phyloP scores from a whole-genome alignment of 192 early-diverging fungal species.

The Coemansia sp. region DNA sequence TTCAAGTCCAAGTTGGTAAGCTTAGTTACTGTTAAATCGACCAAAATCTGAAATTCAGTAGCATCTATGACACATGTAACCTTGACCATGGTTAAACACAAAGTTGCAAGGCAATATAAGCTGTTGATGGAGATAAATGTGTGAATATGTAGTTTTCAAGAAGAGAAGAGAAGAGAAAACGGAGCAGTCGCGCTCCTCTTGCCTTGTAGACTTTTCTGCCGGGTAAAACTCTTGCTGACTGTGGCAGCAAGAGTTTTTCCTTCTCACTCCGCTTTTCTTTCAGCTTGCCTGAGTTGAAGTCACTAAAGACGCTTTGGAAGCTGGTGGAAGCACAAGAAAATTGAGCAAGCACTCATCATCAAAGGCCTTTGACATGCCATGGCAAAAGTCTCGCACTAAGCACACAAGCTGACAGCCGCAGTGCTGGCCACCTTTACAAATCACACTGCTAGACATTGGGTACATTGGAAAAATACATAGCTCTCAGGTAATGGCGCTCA shows the following conservation, averaged over 20 bases:
- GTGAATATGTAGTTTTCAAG: too few relatives aligned
- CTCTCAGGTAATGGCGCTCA: not conserved
- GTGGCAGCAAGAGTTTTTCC: not conserved
- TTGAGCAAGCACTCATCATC: not conserved
- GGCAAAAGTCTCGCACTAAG: not conserved
- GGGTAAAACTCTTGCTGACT: not conserved
- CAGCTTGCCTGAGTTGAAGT: not conserved
- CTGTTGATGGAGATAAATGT: too few relatives aligned
- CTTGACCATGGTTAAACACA: too few relatives aligned
- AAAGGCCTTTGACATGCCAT: not conserved
- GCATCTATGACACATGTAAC: too few relatives aligned
- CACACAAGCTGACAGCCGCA: not conserved
- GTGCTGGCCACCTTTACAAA: not conserved
- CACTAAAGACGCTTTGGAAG: not conserved
- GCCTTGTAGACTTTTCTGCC: not conserved
- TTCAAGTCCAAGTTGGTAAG: too few relatives aligned
- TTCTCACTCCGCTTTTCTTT: not conserved
- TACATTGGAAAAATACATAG: not conserved
- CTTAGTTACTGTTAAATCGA: too few relatives aligned
- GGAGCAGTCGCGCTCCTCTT: not conserved
- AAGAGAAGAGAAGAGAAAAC: not conserved
- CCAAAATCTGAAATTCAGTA: too few relatives aligned
- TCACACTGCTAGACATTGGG: not conserved
- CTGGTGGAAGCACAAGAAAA: not conserved
- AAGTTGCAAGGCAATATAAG: too few relatives aligned